Evolutionary conservation across 164 flowering plant genomes (phyloP).

Genomic region (Berberis thunbergii): DNA sequence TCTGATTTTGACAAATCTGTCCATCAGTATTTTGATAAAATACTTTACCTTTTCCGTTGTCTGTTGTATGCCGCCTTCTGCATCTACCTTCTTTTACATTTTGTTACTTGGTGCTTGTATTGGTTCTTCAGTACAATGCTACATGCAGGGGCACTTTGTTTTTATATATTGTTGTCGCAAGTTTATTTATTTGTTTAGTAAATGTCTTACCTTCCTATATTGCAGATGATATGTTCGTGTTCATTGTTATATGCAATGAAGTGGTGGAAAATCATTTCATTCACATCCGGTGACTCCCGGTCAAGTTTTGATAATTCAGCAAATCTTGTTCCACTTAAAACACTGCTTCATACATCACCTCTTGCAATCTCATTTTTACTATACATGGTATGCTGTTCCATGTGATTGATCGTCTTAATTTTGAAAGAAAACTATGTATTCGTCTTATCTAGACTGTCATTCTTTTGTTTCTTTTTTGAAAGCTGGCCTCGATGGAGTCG

Average conservation of each 20-base stretch:
- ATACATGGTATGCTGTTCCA: constrained; percentile 58
- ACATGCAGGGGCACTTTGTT: not conserved
- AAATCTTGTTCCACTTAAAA: constrained; percentile 40
- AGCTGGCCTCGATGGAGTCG: constrained; percentile 82
- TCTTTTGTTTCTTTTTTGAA: constrained; percentile 6
- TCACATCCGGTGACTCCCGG: constrained; percentile 34
- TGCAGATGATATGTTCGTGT: constrained; percentile 53
- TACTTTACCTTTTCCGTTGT: too few species aligned
- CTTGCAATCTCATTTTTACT: constrained; percentile 56
- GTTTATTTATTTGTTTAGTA: not conserved
- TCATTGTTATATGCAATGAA: constrained; percentile 54
- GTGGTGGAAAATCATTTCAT: constrained; percentile 51
- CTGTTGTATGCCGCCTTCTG: too few species aligned
- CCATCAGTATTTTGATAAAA: too few species aligned
- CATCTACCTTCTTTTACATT: too few species aligned
- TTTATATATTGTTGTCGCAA: not conserved
- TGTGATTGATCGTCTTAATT: not conserved
- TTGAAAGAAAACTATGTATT: not conserved
- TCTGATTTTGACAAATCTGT: too few species aligned
- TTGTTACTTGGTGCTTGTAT: not conserved
- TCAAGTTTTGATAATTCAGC: constrained; percentile 19
- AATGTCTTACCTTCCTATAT: constrained; percentile 6
- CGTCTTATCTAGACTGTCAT: not conserved
- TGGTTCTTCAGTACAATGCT: not conserved
- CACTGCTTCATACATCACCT: constrained; percentile 53